Percentiles rank a stretch among this genome's conserved stretches.
These are phyloP conservation scores for Oryza australiensis DNA, from an alignment of 176 grass and related monocot species.

Conservation along the genomic window DNA sequence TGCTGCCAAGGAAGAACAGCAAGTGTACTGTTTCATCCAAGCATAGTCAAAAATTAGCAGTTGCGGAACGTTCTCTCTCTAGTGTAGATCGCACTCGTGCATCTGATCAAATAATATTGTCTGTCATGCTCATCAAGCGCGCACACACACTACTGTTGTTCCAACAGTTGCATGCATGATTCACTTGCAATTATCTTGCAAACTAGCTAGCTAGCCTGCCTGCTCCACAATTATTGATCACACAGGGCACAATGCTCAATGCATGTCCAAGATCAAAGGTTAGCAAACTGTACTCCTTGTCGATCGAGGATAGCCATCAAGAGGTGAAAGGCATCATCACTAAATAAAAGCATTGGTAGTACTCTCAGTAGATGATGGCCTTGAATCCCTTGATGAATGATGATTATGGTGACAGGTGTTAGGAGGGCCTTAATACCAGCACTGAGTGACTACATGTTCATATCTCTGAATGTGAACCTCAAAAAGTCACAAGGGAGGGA, in stretches of 20 bases:
- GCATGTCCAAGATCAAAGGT: not conserved
- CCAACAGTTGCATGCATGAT: not conserved
- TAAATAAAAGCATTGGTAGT: not conserved
- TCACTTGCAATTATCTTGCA: not conserved
- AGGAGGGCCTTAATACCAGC: not conserved
- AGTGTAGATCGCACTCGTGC: not conserved
- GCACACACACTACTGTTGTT: not conserved
- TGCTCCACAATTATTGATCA: not conserved
- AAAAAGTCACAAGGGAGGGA: not conserved
- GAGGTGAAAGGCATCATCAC: not conserved
- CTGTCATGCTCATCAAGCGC: conserved; percentile 16
- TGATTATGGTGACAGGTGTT: not conserved
- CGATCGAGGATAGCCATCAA: not conserved
- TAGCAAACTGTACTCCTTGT: not conserved
- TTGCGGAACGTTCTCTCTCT: not conserved
- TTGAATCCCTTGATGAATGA: not conserved
- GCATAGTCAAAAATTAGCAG: not conserved
- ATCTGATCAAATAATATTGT: not conserved
- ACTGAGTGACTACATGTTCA: not conserved
- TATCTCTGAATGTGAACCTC: conserved; percentile 12
- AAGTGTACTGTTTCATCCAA: not conserved
- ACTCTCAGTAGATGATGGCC: not conserved
- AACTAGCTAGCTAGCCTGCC: not conserved
- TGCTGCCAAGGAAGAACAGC: not conserved
- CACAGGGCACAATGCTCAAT: not conserved